Evolutionary conservation across 2,329 filamentous ascomycete genomes (phyloP).

Genomic region (Pseudovirgaria hyperparasitica): DNA sequence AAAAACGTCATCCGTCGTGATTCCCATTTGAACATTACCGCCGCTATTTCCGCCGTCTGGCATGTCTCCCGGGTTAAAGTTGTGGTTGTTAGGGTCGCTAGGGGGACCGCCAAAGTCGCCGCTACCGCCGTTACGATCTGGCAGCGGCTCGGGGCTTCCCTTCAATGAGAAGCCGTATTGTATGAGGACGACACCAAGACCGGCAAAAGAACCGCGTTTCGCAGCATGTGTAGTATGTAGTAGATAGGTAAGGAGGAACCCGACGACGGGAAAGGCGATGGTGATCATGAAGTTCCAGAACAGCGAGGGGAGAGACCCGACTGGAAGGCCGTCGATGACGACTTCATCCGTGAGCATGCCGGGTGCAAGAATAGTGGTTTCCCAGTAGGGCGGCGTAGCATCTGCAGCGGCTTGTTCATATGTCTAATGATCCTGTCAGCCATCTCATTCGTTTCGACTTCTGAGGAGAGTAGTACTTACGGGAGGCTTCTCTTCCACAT

Average conservation of each 20-base stretch:
- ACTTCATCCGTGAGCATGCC: slow-evolving; percentile 89
- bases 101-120: slow-evolving; percentile 50
- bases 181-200: slow-evolving; percentile 86
- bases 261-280: slow-evolving; percentile 92
- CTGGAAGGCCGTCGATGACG: slow-evolving; percentile 90
- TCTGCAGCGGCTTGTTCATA: slow-evolving; percentile 98
- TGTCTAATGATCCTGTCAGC: slow-evolving; percentile 46
- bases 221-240: slow-evolving; percentile 95
- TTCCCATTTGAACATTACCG: too few species aligned
- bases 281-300: slow-evolving; percentile 94
- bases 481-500: slow-evolving; percentile 83
- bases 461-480: slow-evolving; percentile 41
- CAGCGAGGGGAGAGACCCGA: slow-evolving; percentile 76
- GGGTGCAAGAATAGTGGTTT: slow-evolving; percentile 92
- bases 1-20: slow-evolving; percentile 73
- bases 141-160: slow-evolving; percentile 26
- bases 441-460: slow-evolving; percentile 1
- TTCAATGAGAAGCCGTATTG: slow-evolving; percentile 98
- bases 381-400: slow-evolving; percentile 94
- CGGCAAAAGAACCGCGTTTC: slow-evolving; percentile 91
- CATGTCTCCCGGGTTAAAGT: slow-evolving; percentile 67
- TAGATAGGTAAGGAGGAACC: slow-evolving; percentile 94
- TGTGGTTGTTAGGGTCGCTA: slow-evolving; percentile 77
- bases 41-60: slow-evolving; percentile 30
- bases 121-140: slow-evolving; percentile 33